Conservation (phyloP, 306 rosid species). For the Psophocarpus tetragonolobus region DNA sequence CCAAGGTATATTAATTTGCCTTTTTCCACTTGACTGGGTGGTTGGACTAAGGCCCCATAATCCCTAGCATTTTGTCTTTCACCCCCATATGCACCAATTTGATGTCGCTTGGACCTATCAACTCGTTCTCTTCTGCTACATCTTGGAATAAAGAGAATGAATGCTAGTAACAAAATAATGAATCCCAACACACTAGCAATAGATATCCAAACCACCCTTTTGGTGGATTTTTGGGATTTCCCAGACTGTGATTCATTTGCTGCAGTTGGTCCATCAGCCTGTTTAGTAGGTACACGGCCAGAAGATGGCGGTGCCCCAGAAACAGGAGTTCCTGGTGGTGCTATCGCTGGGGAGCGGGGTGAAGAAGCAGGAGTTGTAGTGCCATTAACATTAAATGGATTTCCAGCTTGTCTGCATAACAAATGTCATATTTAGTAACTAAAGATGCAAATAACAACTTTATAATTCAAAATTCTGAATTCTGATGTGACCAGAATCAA, state of each 20-base stretch:
- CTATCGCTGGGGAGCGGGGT: constrained; percentile 51
- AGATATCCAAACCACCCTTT: constrained; percentile 82
- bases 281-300: constrained; percentile 55
- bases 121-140: constrained; percentile 55
- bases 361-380: constrained; percentile 55
- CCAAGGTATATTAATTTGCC: constrained; percentile 45
- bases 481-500: constrained; percentile 5
- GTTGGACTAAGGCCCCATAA: constrained; percentile 47
- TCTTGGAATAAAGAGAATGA: constrained; percentile 68
- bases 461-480: constrained; percentile 9
- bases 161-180: constrained; percentile 57
- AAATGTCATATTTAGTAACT: constrained; percentile 30
- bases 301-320: constrained; percentile 42
- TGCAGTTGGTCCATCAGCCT: constrained; percentile 71
- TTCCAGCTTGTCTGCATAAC: constrained; percentile 78
- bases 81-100: constrained; percentile 70
- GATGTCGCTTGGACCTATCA: constrained; percentile 61
- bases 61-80: constrained; percentile 62
- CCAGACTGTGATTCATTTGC: constrained; percentile 59
- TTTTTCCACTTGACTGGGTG: constrained; percentile 64
- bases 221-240: constrained; percentile 52
- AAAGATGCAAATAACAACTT: constrained; percentile 23
- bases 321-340: constrained; percentile 48
- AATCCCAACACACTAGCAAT: constrained; percentile 58
- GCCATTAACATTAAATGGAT: constrained; percentile 70